Percentiles rank a stretch among this genome's conserved stretches.
Evolutionary conservation across 257 asterid genomes (phyloP).

Genomic region (Osmanthus fragrans): DNA sequence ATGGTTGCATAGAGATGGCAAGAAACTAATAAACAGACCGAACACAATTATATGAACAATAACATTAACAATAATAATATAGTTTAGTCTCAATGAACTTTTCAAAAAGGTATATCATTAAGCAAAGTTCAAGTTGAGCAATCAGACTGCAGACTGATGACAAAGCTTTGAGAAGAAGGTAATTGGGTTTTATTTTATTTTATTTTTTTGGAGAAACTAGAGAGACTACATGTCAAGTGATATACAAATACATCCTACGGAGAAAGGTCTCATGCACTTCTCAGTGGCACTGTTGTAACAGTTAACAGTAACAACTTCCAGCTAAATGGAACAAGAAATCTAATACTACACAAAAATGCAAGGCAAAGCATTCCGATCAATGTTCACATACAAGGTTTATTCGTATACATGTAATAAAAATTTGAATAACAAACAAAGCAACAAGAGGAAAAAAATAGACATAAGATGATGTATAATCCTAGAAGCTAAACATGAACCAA

Average conservation of each 20-base stretch:
- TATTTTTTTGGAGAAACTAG: background rate
- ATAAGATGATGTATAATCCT: background rate
- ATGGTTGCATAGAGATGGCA: slow-evolving; percentile 1
- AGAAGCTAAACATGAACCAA: background rate
- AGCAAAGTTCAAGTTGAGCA: background rate
- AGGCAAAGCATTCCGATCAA: background rate
- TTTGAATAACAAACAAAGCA: background rate
- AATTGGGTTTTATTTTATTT: background rate
- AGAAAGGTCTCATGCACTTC: background rate
- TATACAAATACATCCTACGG: background rate
- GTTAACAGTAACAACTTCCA: background rate
- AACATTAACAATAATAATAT: no score
- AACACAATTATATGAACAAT: background rate
- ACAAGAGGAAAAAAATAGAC: background rate
- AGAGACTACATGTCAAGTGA: background rate
- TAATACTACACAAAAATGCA: background rate
- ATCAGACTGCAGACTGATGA: background rate
- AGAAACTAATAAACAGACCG: background rate
- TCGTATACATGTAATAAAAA: background rate
- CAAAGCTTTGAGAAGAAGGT: background rate
- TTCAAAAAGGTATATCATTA: background rate
- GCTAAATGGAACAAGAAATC: background rate
- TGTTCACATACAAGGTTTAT: background rate
- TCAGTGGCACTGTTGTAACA: background rate
- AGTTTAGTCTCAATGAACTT: background rate